Evolutionary conservation across 176 grass and related monocot genomes (phyloP).

Genomic region (Eleusine indica): DNA sequence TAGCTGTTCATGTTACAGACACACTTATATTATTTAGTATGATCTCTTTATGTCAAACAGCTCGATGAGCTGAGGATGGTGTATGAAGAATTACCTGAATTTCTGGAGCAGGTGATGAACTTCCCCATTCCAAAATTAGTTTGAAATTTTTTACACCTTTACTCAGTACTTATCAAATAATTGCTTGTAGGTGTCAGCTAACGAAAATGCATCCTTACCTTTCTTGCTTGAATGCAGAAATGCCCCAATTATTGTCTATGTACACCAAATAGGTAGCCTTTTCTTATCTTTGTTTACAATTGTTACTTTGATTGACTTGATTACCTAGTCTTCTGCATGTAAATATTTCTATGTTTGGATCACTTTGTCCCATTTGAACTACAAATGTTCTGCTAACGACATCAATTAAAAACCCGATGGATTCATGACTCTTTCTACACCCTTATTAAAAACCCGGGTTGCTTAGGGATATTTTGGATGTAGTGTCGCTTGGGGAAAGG

Average conservation of each 20-base stretch:
- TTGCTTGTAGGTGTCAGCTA: slow-evolving; percentile 75
- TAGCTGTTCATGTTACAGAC: slow-evolving; percentile 24
- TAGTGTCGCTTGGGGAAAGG: neutral
- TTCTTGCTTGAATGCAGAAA: slow-evolving; percentile 68
- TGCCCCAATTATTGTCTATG: slow-evolving; percentile 76
- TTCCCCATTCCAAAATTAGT: slow-evolving; percentile 34
- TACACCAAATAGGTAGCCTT: slow-evolving; percentile 87
- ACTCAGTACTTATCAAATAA: slow-evolving; percentile 15
- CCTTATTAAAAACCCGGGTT: neutral
- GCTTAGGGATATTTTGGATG: neutral
- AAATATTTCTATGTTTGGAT: slow-evolving; percentile 12
- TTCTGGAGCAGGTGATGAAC: slow-evolving; percentile 78
- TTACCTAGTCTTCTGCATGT: slow-evolving; percentile 12
- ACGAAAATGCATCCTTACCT: slow-evolving; percentile 75
- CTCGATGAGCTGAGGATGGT: slow-evolving; percentile 91
- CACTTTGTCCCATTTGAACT: slow-evolving; percentile 8
- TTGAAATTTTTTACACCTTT: slow-evolving; percentile 35
- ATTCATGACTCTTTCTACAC: neutral
- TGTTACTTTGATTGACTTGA: slow-evolving; percentile 16
- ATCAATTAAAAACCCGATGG: neutral
- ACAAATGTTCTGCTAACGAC: neutral
- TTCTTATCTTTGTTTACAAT: slow-evolving; percentile 24
- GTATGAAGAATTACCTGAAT: slow-evolving; percentile 87
- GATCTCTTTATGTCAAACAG: slow-evolving; percentile 44
- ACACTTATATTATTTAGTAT: slow-evolving; percentile 27